Base-by-base conservation (phyloP, 2,329 filamentous ascomycete species). In the Atkinsonella texensis region DNA sequence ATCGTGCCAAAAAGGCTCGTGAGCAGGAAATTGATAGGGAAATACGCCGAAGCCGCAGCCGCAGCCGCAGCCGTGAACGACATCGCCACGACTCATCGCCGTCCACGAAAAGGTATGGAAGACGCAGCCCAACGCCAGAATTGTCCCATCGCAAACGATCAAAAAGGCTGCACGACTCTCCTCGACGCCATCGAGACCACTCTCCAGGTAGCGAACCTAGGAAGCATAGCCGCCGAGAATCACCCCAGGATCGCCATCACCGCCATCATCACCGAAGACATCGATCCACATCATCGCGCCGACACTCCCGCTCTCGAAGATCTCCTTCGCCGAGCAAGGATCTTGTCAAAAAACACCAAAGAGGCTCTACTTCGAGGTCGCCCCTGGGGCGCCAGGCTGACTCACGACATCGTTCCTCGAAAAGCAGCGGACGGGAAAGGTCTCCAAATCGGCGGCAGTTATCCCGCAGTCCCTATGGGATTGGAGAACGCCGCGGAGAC, bases 41-140 rank as follows among this genome's bases (percentile, higher is more conserved):
- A 52, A 55, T 62, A 54, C 66, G 64, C 54, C 63, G 60, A 39
- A 66, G 65, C 55, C 65, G 64, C 50, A 65, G 65, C 48, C 65
- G 64, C 39, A 66, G 65, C 55, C 65, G 64, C 50, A 65, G 65
- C 48, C 65, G 64, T 51, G 65, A 63, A 50, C 63, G 63, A 51
- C 62, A 57, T 44, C 62, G 58, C 46, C 59, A 53, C 33, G 62
- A 62, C 51, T 71, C 70, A 3, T 65, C 70, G 32, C 61, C 67
- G 23, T 67, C 69, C 6, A 55, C 65, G 38, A 74, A 74, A 57
- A 65, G 72, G 48, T 64, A 66, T 46, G 66, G 72, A 52, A 74
- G 67, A 52, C 66, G 66, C 48, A 74, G 69, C 46, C 68, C 61
- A n/a, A 66, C 72, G 2, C 60, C 65, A 20, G 65, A 62, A 2